Evolutionary conservation across 768 basidiomycete genomes (phyloP), one percentile per base, ranked within the genome.

Genomic region (Lepiota venenata): DNA sequence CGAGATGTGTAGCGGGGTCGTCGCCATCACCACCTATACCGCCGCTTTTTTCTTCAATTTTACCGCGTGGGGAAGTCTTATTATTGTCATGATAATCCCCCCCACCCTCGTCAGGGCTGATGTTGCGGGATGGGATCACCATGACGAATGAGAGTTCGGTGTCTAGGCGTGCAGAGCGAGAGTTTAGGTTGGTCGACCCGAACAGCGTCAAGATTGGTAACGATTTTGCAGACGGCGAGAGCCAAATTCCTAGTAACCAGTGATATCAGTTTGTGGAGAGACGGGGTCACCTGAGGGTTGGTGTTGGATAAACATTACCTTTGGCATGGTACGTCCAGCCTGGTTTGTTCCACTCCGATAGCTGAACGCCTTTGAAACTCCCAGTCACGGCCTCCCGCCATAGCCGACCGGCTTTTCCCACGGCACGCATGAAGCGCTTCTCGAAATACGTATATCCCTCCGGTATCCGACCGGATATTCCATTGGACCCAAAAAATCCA

Each of bases 281-380:
- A 36, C 37, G 39, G 44, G 6, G 36, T n/a, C n/a, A n/a, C n/a
- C n/a, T n/a, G n/a, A n/a, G 15, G 46, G 44, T 14, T 9, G 38
- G 32, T 43, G 37, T n/a, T n/a, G n/a, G n/a, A n/a, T n/a, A n/a
- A n/a, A n/a, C 20, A 27, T 29, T 57, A 96, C 95, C 97, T 79
- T 99, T 99, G 21, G 97, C 91, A 64, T 99, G 97, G 71, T 99
- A 99, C 1, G 97, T 98, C 97, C 97, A 99, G 3, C 88, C 92
- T 20, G 77, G 72, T 59, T 80, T 81, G 64, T 84, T 80, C 97
- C 97, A 99, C 68, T 99, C 96, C 55, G 74, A 79, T 57, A 99
- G 74, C 51, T 84, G 75, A 20, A 99, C 78, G 0, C 84, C 82
- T 32, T 70, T 63, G 53, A 48, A 55, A 3, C 73, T 70, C 29